These are phyloP conservation scores for Pisolithus marmoratus DNA, from an alignment of 768 basidiomycete species.

Conservation along the genomic window DNA sequence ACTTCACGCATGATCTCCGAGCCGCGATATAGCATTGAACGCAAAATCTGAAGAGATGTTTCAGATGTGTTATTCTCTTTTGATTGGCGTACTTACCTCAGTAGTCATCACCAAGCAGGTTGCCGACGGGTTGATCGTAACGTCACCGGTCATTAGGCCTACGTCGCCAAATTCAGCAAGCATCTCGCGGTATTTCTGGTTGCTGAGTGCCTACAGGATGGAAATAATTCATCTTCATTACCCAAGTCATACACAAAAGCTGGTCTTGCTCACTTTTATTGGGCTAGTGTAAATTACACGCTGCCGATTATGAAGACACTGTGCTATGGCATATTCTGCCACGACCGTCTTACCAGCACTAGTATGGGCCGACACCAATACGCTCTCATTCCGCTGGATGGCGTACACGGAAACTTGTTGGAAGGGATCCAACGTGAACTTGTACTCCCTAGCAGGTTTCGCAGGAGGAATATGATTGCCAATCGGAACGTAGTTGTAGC, in stretches of 20 bases:
- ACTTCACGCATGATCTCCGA: slow-evolving; percentile 99
- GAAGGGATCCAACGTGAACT: slow-evolving; percentile 96
- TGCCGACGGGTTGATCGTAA: slow-evolving; percentile 96
- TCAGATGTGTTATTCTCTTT: not conserved
- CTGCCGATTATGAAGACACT: slow-evolving; percentile 88
- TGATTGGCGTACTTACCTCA: slow-evolving; percentile 50
- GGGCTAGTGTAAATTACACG: slow-evolving; percentile 99
- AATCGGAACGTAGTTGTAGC: slow-evolving; percentile 87
- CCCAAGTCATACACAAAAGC: slow-evolving; percentile 9
- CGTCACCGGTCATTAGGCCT: slow-evolving; percentile 98
- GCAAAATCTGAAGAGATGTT: slow-evolving; percentile 64
- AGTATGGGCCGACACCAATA: slow-evolving; percentile 96
- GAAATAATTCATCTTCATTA: slow-evolving; percentile 10
- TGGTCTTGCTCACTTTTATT: slow-evolving; percentile 75
- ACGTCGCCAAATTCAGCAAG: slow-evolving; percentile 96
- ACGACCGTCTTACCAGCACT: slow-evolving; percentile 99
- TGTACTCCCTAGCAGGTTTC: slow-evolving; percentile 89
- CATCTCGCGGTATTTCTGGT: slow-evolving; percentile 99
- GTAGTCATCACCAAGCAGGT: slow-evolving; percentile 99
- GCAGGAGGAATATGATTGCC: slow-evolving; percentile 85
- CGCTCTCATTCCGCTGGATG: slow-evolving; percentile 96
- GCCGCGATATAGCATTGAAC: slow-evolving; percentile 97
- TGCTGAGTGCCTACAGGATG: slow-evolving; percentile 77
- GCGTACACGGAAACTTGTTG: slow-evolving; percentile 92
- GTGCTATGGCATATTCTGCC: slow-evolving; percentile 98